These are phyloP conservation scores for Calonectria hawksworthii DNA, from an alignment of 2,329 filamentous ascomycete genomes.

Conservation along the genomic window DNA sequence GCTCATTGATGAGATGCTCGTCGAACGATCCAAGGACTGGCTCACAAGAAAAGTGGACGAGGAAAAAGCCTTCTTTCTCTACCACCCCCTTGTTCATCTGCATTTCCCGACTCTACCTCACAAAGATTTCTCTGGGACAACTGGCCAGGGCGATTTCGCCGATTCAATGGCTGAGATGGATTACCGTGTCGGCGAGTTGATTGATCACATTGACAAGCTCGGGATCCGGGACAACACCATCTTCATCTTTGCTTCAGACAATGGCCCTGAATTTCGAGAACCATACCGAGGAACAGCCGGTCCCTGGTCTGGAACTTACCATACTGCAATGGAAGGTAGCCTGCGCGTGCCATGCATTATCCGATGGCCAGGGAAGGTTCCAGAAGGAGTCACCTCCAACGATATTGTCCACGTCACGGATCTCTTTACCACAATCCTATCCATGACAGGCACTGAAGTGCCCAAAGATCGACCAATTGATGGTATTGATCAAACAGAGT, in stretches of 20 bases:
- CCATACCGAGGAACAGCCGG: conserved; percentile 51
- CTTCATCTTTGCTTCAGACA: conserved; percentile 53
- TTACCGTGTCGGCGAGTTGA: conserved; percentile 47
- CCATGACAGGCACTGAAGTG: conserved; percentile 36
- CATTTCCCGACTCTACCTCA: conserved; percentile 52
- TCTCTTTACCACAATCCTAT: conserved; percentile 48
- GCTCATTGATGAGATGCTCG: conserved; percentile 50
- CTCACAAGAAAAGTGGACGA: conserved; percentile 42
- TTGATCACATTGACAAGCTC: conserved; percentile 49
- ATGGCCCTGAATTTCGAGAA: conserved; percentile 51
- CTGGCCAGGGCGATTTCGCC: conserved; percentile 48
- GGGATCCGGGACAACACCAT: conserved; percentile 49
- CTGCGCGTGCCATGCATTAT: conserved; percentile 53
- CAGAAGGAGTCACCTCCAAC: conserved; percentile 44
- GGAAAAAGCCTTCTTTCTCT: conserved; percentile 48
- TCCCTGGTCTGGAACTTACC: conserved; percentile 52
- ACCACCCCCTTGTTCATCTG: conserved; percentile 51
- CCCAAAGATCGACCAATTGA: conserved; percentile 50
- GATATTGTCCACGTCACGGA: conserved; percentile 52
- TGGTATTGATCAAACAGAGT: conserved; percentile 45
- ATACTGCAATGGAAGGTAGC: conserved; percentile 54
- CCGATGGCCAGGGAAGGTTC: conserved; percentile 50
- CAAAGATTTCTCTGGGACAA: conserved; percentile 46
- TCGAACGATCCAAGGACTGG: conserved; percentile 50
- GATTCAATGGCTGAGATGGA: conserved; percentile 54